Base-by-base conservation (phyloP, 164 flowering plant species). In the Vitis labrusca region DNA sequence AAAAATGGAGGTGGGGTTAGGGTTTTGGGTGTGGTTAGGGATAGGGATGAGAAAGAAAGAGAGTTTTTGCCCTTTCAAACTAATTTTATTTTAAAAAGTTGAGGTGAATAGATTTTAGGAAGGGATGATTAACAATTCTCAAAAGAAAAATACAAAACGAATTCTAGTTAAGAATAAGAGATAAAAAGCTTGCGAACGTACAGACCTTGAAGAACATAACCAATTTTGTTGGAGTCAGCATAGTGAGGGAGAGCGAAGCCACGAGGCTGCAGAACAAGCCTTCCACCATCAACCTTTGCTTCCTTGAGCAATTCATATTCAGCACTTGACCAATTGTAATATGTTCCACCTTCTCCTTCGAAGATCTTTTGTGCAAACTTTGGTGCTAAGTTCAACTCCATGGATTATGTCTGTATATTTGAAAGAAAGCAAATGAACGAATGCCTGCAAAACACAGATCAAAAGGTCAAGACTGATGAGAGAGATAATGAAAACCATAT, bases 191-290 rank as follows among this genome's bases (percentile, higher is more conserved):
- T 27, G 6, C 1, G 16, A 5, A 19, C 23, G 9, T 8, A 53
- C 1, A n/a, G 50, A 74, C 85, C 85, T 76, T 83, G 75, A 50
- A 80, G 66, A 64, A 80, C 85, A 64, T 60, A 78, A 10, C 81
- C 83, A 61, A 83, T 15, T 77, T 83, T 83, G 71, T 63, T 32
- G 67, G 69, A 76, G 64, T 78, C 85, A 0, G 78, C 68, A 57
- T 73, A 78, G 69, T 80, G 83, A 17, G 85, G 85, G 23, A 76
- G 61, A 50, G 82, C 83, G 16, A 78, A 78, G 30, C 85, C 83
- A 9, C 50, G 51, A 17, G 78, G 78, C 61, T 66, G 67, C 37
- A 83, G 50, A 53, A 74, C 61, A 12, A 83, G 74, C 52, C 14
- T 59, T 10, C 80, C 82, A 10, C 70, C 83, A 13, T 75, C 78